A percentile compares a stretch with the other conserved stretches of the same genome.
Conservation (phyloP, 352 stramenopile genomes). For the Globisporangium barbulae region DNA sequence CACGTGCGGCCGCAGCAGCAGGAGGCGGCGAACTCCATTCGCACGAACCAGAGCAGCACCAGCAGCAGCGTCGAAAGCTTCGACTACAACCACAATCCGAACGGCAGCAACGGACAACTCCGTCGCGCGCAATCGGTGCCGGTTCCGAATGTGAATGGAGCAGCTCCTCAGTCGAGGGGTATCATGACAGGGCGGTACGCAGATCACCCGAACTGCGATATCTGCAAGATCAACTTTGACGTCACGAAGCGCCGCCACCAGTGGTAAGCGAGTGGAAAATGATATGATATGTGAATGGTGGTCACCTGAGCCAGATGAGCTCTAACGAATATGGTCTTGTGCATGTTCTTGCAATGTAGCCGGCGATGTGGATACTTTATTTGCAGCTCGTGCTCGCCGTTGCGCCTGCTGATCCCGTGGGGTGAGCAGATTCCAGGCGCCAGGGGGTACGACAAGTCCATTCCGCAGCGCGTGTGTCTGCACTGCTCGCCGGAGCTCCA, state of each 20-base stretch:
- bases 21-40: neutral
- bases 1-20: neutral
- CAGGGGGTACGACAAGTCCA: slow-evolving; percentile 49
- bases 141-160: neutral
- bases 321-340: neutral
- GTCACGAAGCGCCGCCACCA: slow-evolving; percentile 60
- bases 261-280: slow-evolving; percentile 27
- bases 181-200: slow-evolving; percentile 45
- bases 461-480: slow-evolving; percentile 56
- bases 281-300: neutral
- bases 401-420: slow-evolving; percentile 52
- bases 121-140: slow-evolving; percentile 14
- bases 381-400: slow-evolving; percentile 55
- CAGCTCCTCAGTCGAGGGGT: slow-evolving; percentile 15
- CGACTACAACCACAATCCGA: slow-evolving; percentile 5
- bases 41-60: slow-evolving; percentile 2
- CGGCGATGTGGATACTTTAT: slow-evolving; percentile 49
- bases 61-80: slow-evolving; percentile 12
- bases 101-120: neutral
- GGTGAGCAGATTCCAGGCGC: slow-evolving; percentile 43
- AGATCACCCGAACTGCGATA: slow-evolving; percentile 64
- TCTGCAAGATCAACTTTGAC: slow-evolving; percentile 59
- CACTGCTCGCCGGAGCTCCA: slow-evolving; percentile 46
- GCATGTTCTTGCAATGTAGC: slow-evolving; percentile 20
- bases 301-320: neutral